Evolutionary conservation across 257 asterid genomes (phyloP).

Genomic region (Gentiana macrophylla): DNA sequence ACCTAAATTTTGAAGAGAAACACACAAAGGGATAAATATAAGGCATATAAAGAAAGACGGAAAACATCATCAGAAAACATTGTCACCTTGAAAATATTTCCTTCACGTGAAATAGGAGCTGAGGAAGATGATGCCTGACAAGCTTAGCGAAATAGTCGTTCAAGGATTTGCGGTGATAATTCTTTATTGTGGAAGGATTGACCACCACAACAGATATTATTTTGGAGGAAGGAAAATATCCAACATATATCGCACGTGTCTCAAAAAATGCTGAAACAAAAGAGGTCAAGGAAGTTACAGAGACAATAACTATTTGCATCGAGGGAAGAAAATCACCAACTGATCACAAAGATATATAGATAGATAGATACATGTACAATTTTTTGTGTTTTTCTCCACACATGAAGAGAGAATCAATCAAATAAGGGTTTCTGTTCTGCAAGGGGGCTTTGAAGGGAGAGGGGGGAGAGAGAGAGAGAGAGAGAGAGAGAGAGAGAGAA

Average conservation of each 20-base stretch:
- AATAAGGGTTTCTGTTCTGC: neutral
- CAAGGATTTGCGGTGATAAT: slow-evolving; percentile 73
- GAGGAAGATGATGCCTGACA: slow-evolving; percentile 48
- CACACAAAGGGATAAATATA: neutral
- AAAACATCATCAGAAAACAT: slow-evolving; percentile 7
- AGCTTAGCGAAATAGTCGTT: slow-evolving; percentile 86
- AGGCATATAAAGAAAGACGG: slow-evolving; percentile 4
- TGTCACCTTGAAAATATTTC: slow-evolving; percentile 58
- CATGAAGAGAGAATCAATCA: neutral
- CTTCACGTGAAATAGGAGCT: slow-evolving; percentile 39
- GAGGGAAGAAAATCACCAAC: too few species aligned
- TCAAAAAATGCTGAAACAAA: slow-evolving; percentile 68
- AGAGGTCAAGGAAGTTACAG: neutral
- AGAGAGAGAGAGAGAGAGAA: too few species aligned
- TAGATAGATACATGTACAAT: too few species aligned
- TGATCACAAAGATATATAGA: too few species aligned
- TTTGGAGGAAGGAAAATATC: slow-evolving; percentile 71
- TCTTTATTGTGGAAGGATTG: slow-evolving; percentile 85
- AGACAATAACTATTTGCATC: too few species aligned
- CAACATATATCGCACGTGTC: slow-evolving; percentile 77
- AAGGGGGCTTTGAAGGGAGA: too few species aligned
- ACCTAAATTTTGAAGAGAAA: slow-evolving; percentile 25
- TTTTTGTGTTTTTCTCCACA: neutral
- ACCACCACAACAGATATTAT: slow-evolving; percentile 68
- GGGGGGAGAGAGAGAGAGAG: too few species aligned